phyloP scores from a whole-genome alignment of 1,139 yeast species.

The Scheffersomyces titani region DNA sequence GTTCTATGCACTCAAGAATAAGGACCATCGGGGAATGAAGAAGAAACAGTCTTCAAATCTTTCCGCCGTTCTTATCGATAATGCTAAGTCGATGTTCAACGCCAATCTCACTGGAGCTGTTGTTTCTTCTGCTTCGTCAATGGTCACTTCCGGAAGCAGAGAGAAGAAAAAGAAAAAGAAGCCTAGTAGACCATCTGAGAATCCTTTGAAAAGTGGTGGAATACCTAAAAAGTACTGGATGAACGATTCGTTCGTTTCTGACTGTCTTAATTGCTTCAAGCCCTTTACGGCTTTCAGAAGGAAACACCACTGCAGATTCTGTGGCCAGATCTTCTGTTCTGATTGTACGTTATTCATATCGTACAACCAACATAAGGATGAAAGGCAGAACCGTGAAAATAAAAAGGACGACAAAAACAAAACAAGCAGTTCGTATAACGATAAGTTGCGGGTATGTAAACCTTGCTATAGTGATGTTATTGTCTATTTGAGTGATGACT shows the following conservation, averaged over 20 bases:
- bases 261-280: constrained; percentile 75
- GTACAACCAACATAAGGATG: constrained; percentile 65
- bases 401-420: constrained; percentile 3
- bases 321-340: constrained; percentile 94
- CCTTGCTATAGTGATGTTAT: constrained; percentile 75
- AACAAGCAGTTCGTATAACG: constrained; percentile 43
- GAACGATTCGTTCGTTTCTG: constrained; percentile 85
- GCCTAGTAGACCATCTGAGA: constrained; percentile 42
- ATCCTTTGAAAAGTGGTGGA: constrained; percentile 50
- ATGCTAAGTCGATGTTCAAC: constrained; percentile 40
- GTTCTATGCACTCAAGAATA: constrained; percentile 33
- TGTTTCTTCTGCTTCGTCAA: constrained; percentile 34
- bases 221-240: constrained; percentile 81
- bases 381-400: constrained; percentile 19
- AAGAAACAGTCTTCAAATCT: constrained; percentile 33
- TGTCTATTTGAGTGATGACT: constrained; percentile 67
- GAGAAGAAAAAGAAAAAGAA: constrained; percentile 20
- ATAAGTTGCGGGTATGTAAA: constrained; percentile 76
- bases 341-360: constrained; percentile 80
- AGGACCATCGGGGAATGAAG: constrained; percentile 20
- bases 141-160: constrained; percentile 16
- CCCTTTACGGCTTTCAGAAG: constrained; percentile 79
- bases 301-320: constrained; percentile 91
- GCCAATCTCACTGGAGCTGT: constrained; percentile 29
- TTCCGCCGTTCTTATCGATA: constrained; percentile 37